phyloP scores from a whole-genome alignment of 2,329 filamentous ascomycete genomes.

The Fusarium oligoseptatum region DNA sequence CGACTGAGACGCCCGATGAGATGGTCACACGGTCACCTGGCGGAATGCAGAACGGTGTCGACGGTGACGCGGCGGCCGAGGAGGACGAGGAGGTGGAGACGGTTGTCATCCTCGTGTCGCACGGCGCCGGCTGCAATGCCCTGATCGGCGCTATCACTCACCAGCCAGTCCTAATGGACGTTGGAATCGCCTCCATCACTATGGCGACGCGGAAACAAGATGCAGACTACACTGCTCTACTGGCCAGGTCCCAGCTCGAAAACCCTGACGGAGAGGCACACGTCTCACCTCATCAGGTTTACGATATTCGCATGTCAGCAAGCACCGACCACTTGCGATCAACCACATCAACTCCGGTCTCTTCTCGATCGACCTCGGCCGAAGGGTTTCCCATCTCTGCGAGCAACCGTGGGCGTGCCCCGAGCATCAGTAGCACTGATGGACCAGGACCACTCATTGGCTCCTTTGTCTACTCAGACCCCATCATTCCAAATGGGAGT shows the following conservation, averaged over 20 bases:
- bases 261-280: constrained; percentile 44
- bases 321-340: constrained; percentile 79
- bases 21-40: constrained; percentile 58
- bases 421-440: constrained; percentile 39
- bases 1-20: constrained; percentile 63
- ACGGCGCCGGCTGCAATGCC: constrained; percentile 96
- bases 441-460: constrained; percentile 49
- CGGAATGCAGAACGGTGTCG: constrained; percentile 45
- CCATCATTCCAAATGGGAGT: constrained; percentile 56
- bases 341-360: constrained; percentile 52
- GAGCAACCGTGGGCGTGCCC: constrained; percentile 41
- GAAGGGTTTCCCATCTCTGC: constrained; percentile 39
- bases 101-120: constrained; percentile 89
- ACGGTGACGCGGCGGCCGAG: constrained; percentile 49
- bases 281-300: constrained; percentile 70
- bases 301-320: constrained; percentile 81
- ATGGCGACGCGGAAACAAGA: constrained; percentile 79
- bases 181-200: constrained; percentile 90
- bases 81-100: constrained; percentile 78
- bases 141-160: constrained; percentile 92
- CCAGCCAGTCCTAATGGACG: constrained; percentile 90
- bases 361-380: constrained; percentile 50
- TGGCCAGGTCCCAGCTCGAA: constrained; percentile 44
- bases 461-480: constrained; percentile 57
- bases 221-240: constrained; percentile 54